These are phyloP conservation scores for Microascus cirrosus DNA, from an alignment of 2,329 filamentous ascomycete genomes.

Conservation along the genomic window DNA sequence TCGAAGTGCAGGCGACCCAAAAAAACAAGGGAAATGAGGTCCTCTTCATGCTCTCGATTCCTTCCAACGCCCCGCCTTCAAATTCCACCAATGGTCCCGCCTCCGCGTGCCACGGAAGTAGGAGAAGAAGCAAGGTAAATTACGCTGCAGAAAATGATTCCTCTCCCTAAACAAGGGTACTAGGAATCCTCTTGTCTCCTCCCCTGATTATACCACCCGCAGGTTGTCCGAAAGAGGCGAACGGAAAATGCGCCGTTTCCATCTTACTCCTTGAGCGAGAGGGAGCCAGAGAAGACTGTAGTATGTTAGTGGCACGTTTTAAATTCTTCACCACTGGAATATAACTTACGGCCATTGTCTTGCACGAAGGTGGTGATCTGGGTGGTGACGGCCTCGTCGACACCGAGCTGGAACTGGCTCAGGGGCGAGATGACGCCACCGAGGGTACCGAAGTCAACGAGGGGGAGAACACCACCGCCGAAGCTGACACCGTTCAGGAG, in stretches of 20 bases:
- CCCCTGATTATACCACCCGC: background rate
- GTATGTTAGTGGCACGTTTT: background rate
- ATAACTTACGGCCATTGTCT: background rate
- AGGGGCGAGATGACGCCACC: constrained; percentile 12
- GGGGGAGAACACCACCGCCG: constrained; percentile 2
- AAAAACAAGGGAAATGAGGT: constrained; percentile 1
- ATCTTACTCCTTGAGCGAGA: constrained; percentile 1
- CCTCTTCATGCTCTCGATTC: constrained; percentile 3
- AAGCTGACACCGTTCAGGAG: constrained; percentile 17
- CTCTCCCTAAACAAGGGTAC: background rate
- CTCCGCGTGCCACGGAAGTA: background rate
- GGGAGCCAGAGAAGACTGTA: background rate
- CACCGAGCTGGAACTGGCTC: constrained; percentile 12
- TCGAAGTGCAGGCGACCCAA: constrained; percentile 1
- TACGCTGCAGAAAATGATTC: background rate
- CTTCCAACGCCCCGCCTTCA: background rate
- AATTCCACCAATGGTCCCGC: background rate
- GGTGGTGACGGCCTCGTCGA: constrained; percentile 14
- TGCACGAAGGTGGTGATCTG: constrained; percentile 17
- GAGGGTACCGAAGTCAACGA: constrained; percentile 5
- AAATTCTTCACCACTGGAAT: background rate
- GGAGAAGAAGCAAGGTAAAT: background rate
- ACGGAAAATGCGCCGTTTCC: background rate
- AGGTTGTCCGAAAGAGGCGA: background rate
- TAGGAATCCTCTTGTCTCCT: background rate